Base-by-base conservation (phyloP, 345 rosid genomes). In the Populus tremula region DNA sequence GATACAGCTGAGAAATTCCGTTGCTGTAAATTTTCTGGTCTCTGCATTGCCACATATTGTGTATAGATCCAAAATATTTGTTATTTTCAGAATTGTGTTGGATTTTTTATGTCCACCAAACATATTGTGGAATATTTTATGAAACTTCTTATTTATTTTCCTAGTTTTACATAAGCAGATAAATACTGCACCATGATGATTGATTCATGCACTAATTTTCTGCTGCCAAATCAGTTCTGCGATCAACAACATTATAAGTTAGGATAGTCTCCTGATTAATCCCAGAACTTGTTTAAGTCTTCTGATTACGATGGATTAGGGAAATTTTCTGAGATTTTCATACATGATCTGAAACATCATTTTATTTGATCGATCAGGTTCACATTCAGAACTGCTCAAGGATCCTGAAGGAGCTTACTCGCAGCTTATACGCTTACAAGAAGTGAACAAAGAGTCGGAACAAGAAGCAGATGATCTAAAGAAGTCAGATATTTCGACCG, bases 331-430 rank as follows among this genome's bases (percentile, higher is more conserved):
- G 62, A 41, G 3, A n/a, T 56, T 56, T 56, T 56, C 29, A n/a
- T n/a, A 8, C 63, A 56, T 56, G 23, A n/a, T n/a, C 27, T 56
- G 14, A 56, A 56, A 56, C 23, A 56, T n/a, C 27, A 23, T 21
- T 56, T 56, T 56, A 5, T 8, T 71, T 65, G 8, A 21, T 43
- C 39, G 76, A 17, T 54, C 59, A 80, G 83, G 80, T 29, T 87
- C 93, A 45, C 97, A 94, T 70, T 83, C 85, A 14, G 90, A 90
- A 61, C 85, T 93, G 20, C 72, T 90, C 27, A 14, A 61, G 85
- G 90, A 94, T 83, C 90, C 95, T 6, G 90, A 88, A 35, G 97
- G 98, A 77, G 94, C 97, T 6, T 94, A 93, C 78, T 86, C 95
- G 72, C 97, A 93, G 77, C 97, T 93, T n/a, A 87, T 91, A 73